phyloP scores from a whole-genome alignment of 805 yeast genomes.

The Phaffomyces thermotolerans region DNA sequence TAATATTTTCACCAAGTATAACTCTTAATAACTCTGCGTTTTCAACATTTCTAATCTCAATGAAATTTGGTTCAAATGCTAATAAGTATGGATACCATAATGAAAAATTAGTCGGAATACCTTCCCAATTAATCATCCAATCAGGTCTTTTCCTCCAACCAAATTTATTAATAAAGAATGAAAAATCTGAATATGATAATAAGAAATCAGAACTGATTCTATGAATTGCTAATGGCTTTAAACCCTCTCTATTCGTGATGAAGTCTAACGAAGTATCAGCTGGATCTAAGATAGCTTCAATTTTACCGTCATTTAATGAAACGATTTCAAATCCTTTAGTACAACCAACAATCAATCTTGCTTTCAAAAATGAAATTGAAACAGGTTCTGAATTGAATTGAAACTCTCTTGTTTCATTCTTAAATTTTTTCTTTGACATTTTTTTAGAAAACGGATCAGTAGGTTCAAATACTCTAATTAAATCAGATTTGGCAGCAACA shows the following conservation, averaged over 20 bases:
- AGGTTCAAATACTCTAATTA: slow-evolving; percentile 85
- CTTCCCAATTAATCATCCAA: slow-evolving; percentile 96
- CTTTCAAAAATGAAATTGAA: slow-evolving; percentile 81
- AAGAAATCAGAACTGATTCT: slow-evolving; percentile 84
- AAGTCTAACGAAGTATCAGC: slow-evolving; percentile 97
- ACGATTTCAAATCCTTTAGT: slow-evolving; percentile 95
- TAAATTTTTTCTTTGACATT: slow-evolving; percentile 63
- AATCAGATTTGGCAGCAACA: slow-evolving; percentile 80
- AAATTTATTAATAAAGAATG: slow-evolving; percentile 87
- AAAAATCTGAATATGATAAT: slow-evolving; percentile 84
- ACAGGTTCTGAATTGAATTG: slow-evolving; percentile 84
- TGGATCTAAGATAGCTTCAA: slow-evolving; percentile 90
- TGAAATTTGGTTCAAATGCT: slow-evolving; percentile 84
- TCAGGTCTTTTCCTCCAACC: slow-evolving; percentile 96
- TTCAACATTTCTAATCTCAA: slow-evolving; percentile 89
- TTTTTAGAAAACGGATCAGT: slow-evolving; percentile 59
- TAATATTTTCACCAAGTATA: slow-evolving; percentile 86
- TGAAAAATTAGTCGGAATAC: slow-evolving; percentile 86
- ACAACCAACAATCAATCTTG: slow-evolving; percentile 90
- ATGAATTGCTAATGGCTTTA: slow-evolving; percentile 88
- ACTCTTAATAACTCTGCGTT: slow-evolving; percentile 79
- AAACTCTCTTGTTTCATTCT: slow-evolving; percentile 66
- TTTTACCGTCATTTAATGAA: slow-evolving; percentile 72
- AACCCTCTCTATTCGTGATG: slow-evolving; percentile 73
- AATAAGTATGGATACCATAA: slow-evolving; percentile 89